Conservation (phyloP, 164 flowering plant genomes). For the Vitis amurensis region DNA sequence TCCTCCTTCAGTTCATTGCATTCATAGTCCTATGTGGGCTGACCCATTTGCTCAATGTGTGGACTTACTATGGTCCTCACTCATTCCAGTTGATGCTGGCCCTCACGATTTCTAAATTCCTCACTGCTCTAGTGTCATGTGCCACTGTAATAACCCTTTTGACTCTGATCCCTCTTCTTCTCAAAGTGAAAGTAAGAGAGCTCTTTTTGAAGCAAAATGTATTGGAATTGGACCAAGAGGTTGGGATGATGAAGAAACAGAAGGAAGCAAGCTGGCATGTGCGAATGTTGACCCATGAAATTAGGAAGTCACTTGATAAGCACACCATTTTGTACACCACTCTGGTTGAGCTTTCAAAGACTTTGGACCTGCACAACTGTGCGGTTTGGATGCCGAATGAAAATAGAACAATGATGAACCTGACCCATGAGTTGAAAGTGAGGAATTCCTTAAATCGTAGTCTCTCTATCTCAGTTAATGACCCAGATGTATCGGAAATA, state of each 20-base stretch:
- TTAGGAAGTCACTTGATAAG: slow-evolving; percentile 61
- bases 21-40: slow-evolving; percentile 69
- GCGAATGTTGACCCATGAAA: slow-evolving; percentile 57
- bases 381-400: slow-evolving; percentile 65
- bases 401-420: slow-evolving; percentile 36
- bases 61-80: slow-evolving; percentile 60
- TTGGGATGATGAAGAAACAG: slow-evolving; percentile 60
- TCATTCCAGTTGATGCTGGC: slow-evolving; percentile 53
- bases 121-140: slow-evolving; percentile 62
- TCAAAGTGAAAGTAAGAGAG: slow-evolving; percentile 56
- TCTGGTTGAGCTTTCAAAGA: slow-evolving; percentile 61
- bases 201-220: slow-evolving; percentile 53
- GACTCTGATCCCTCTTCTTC: slow-evolving; percentile 54
- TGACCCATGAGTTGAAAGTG: slow-evolving; percentile 48
- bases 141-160: slow-evolving; percentile 64
- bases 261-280: slow-evolving; percentile 63
- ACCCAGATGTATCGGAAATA: slow-evolving; percentile 35
- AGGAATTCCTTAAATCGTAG: slow-evolving; percentile 9
- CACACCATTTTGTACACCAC: slow-evolving; percentile 59
- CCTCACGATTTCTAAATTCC: slow-evolving; percentile 52
- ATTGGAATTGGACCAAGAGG: slow-evolving; percentile 53
- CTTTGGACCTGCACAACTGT: slow-evolving; percentile 50
- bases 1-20: slow-evolving; percentile 49
- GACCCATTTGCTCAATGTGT: slow-evolving; percentile 57
- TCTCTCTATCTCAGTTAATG: slow-evolving; percentile 27